A percentile compares a stretch with the other conserved stretches of the same genome.
Conservation (phyloP, 495 filamentous ascomycete genomes). For the Lepidopterella palustris region DNA sequence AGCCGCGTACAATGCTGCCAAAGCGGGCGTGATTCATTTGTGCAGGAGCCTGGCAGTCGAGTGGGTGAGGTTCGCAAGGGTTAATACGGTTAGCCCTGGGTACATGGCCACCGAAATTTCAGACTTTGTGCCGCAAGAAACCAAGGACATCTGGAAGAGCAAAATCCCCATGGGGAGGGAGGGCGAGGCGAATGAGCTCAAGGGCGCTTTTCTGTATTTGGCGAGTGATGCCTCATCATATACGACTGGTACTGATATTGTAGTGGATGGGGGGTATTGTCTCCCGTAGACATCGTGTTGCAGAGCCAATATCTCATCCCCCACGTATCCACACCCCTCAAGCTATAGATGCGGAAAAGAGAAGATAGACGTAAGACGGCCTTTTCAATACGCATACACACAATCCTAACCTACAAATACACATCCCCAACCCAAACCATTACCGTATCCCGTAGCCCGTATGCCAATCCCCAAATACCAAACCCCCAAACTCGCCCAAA, state of each 20-base stretch:
- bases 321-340: too few relatives aligned
- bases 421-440: background rate
- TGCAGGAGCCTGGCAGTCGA: constrained; percentile 54
- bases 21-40: constrained; percentile 49
- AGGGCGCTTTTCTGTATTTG: constrained; percentile 77
- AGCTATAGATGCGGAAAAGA: too few relatives aligned
- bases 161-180: constrained; percentile 75
- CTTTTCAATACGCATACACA: too few relatives aligned
- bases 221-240: constrained; percentile 56
- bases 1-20: constrained; percentile 74
- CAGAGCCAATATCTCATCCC: too few relatives aligned
- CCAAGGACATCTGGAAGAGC: constrained; percentile 62
- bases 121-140: constrained; percentile 66
- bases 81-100: constrained; percentile 67
- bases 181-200: constrained; percentile 73
- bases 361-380: too few relatives aligned
- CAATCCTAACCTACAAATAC: too few relatives aligned
- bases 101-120: constrained; percentile 76
- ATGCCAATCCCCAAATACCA: too few relatives aligned
- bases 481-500: too few relatives aligned
- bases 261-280: constrained; percentile 52
- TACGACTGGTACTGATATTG: constrained; percentile 45
- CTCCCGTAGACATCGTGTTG: constrained; percentile 1
- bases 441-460: background rate
- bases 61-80: constrained; percentile 72